Base-by-base conservation (phyloP, 371 early-diverging fungal species). In the Saksenaea oblongispora region DNA sequence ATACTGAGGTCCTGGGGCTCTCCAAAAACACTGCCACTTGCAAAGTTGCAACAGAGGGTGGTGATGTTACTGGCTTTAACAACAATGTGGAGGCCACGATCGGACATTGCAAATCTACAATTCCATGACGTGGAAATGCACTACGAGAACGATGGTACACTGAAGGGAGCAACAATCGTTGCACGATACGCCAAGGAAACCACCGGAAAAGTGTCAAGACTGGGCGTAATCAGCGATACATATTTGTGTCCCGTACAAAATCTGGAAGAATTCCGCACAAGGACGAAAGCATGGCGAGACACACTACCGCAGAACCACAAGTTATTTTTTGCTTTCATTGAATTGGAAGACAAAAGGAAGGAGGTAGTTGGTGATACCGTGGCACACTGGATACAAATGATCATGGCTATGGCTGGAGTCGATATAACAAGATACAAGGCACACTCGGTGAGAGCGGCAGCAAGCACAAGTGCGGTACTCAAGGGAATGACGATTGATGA, bases 81-180 rank as follows among this genome's bases (percentile, higher is more conserved):
- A 5, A 64, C 68, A 0, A 67, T 73, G 65, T 66, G 69, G 59
- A 15, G 68, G 2, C 64, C 67, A 26, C 31, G 70, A 0, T 63
- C 63, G 1, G 70, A 69, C 51, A 28, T 73, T 1, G 62, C 61
- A 0, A 34, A 57, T 17, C 4, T 70, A 13, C 70, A 69, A 57
- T 57, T 34, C 28, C 11, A 64, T 3, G 70, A 67, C 58, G 58
- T 66, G 7, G 4, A 31, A 7, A 2, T 31, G 7, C 31, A 31
- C 2, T 1, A 41, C 14, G 42, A 41, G 5, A 17, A 17, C 5
- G 5, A 41, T 0, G 11, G 5, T 17, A 14, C 5, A 7, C 17
- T 41, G 42, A 17, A 9, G 13, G 42, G 42, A 0, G 42, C 17
- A 14, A 41, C 0, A 1, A 8, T 41, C 9, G 18, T 17, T 0